phyloP scores from a whole-genome alignment of 495 filamentous ascomycete species.

The Daldinia decipiens region DNA sequence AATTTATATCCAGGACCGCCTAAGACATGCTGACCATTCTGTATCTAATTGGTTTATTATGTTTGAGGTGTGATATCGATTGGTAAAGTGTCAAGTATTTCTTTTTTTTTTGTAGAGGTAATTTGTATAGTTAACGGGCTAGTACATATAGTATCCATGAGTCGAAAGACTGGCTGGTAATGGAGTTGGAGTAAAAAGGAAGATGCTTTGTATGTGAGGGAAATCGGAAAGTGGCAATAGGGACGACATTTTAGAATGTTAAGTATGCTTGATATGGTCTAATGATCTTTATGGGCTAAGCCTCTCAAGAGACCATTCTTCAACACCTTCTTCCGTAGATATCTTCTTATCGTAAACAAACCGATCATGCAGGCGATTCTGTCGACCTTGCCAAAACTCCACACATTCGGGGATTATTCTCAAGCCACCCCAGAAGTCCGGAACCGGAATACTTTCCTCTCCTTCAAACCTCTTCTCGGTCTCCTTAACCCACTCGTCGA shows the following conservation, averaged over 20 bases:
- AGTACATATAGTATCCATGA: not conserved
- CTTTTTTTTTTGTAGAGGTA: no score
- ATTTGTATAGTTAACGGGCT: not conserved
- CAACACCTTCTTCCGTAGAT: slow-evolving; percentile 47
- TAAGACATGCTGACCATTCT: not conserved
- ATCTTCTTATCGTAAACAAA: slow-evolving; percentile 78
- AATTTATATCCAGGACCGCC: not conserved
- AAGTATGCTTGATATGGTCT: not conserved
- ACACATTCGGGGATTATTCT: slow-evolving; percentile 85
- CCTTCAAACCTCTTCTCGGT: slow-evolving; percentile 77
- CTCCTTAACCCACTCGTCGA: slow-evolving; percentile 76
- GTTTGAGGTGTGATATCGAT: not conserved
- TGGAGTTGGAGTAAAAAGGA: not conserved
- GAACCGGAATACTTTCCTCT: slow-evolving; percentile 82
- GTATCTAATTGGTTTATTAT: not conserved
- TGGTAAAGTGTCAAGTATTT: not conserved
- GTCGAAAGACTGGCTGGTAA: not conserved
- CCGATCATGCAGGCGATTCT: slow-evolving; percentile 90
- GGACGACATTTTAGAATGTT: not conserved
- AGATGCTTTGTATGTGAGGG: not conserved
- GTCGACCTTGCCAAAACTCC: slow-evolving; percentile 95
- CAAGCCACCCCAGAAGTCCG: slow-evolving; percentile 93
- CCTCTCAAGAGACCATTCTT: slow-evolving; percentile 67
- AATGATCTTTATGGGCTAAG: slow-evolving; percentile 64
- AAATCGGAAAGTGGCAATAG: not conserved